A percentile compares a stretch with the other conserved stretches of the same genome.
phyloP scores from a whole-genome alignment of 768 basidiomycete genomes.

The Tylopilus plumbeoviolaceoides region DNA sequence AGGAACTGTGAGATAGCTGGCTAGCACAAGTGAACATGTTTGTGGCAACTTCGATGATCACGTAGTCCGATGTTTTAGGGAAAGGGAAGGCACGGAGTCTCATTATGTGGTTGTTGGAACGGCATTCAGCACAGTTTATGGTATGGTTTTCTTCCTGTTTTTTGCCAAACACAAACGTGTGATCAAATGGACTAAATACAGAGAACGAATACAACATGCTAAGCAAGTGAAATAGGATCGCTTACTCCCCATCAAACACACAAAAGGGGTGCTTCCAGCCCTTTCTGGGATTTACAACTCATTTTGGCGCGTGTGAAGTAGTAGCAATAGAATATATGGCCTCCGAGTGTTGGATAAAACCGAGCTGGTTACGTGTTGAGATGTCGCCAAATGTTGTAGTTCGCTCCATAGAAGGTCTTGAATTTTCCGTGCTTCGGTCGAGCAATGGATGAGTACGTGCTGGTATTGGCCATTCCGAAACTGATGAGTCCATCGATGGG shows the following conservation, averaged over 20 bases:
- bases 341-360: too few relatives aligned
- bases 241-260: slow-evolving; percentile 50
- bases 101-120: slow-evolving; percentile 48
- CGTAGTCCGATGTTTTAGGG: slow-evolving; percentile 59
- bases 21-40: slow-evolving; percentile 60
- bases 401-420: too few relatives aligned
- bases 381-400: too few relatives aligned
- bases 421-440: too few relatives aligned
- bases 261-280: slow-evolving; percentile 58
- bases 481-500: too few relatives aligned
- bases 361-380: too few relatives aligned
- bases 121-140: slow-evolving; percentile 16
- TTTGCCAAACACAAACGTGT: slow-evolving; percentile 24
- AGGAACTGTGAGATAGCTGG: slow-evolving; percentile 53
- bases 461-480: too few relatives aligned
- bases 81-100: slow-evolving; percentile 65
- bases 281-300: slow-evolving; percentile 56
- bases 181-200: background rate
- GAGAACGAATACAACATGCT: background rate
- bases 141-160: slow-evolving; percentile 13
- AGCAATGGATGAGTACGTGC: too few relatives aligned
- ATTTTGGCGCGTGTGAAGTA: slow-evolving; percentile 47
- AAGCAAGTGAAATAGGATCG: background rate
- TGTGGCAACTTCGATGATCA: slow-evolving; percentile 55
- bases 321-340: too few relatives aligned